Evolutionary conservation across 106 monocot genomes (phyloP).

Genomic region (Platanthera guangdongensis): DNA sequence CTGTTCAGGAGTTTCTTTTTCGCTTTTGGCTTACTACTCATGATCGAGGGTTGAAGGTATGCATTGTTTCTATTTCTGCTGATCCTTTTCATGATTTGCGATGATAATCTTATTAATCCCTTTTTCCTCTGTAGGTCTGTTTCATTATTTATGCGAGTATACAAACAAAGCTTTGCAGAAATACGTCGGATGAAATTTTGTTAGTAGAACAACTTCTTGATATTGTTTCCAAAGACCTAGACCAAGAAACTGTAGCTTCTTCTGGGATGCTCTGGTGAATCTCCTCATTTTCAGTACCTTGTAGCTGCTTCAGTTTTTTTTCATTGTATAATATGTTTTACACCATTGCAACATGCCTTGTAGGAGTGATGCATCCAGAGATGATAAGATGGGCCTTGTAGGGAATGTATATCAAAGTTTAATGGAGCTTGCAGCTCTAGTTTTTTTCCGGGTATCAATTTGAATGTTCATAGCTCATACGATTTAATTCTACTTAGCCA

Average conservation of each 20-base stretch:
- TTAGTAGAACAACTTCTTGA: conserved; percentile 58
- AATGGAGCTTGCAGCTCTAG: conserved; percentile 69
- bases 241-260: conserved; percentile 33
- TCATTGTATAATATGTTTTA: conserved; percentile 2
- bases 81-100: conserved; percentile 7
- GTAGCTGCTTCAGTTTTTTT: neutral
- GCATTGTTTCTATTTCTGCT: neutral
- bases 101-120: neutral
- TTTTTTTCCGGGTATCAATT: conserved; percentile 63
- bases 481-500: neutral
- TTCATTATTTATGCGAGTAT: conserved; percentile 65
- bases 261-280: conserved; percentile 30
- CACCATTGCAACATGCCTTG: conserved; percentile 6
- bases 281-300: neutral
- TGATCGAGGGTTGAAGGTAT: conserved; percentile 72
- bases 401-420: conserved; percentile 32
- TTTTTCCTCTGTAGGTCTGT: conserved; percentile 32
- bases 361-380: conserved; percentile 56
- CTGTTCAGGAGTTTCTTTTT: conserved; percentile 61
- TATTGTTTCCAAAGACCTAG: conserved; percentile 67
- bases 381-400: conserved; percentile 48
- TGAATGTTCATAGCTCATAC: neutral
- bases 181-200: conserved; percentile 24
- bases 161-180: conserved; percentile 47
- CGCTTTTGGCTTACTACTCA: conserved; percentile 65